phyloP scores from a whole-genome alignment of 345 rosid genomes.

The Brassica napus region Da-Ae NC_063442.1:39931001-39931500 shows the following conservation, averaged over 20 bases:
- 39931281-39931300: background rate
- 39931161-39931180: slow-evolving; percentile 38
- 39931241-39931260: slow-evolving; percentile 16
- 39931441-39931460: slow-evolving; percentile 26
- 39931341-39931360: slow-evolving; percentile 18
- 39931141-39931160: slow-evolving; percentile 43
- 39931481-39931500: background rate
- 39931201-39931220: slow-evolving; percentile 8
- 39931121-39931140: slow-evolving; percentile 35
- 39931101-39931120: slow-evolving; percentile 1
- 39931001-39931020: slow-evolving; percentile 43
- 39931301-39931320: slow-evolving; percentile 15
- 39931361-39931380: background rate
- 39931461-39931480: background rate
- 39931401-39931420: slow-evolving; percentile 41
- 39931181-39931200: background rate
- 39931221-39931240: background rate
- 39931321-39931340: slow-evolving; percentile 41
- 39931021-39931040: slow-evolving; percentile 33
- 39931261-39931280: background rate
- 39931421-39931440: slow-evolving; percentile 15
- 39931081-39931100: slow-evolving; percentile 16
- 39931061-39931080: slow-evolving; percentile 28
- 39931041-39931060: slow-evolving; percentile 25
- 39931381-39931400: slow-evolving; percentile 30